Evolutionary conservation across 2,329 filamentous ascomycete species (phyloP).

Genomic region (Cladorrhinum sp.): DNA sequence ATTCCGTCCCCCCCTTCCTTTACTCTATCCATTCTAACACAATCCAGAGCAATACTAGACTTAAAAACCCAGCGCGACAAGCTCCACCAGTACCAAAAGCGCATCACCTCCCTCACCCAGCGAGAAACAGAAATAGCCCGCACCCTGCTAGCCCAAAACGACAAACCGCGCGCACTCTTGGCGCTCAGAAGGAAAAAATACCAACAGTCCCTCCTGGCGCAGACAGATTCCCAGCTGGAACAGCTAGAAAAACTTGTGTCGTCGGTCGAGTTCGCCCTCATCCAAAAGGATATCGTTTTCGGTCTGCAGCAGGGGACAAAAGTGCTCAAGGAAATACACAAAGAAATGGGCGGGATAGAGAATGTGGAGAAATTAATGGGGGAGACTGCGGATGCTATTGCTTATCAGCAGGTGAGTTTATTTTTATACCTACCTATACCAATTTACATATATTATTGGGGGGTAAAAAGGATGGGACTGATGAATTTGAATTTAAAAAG

Average conservation of each 20-base stretch:
- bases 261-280: slow-evolving; percentile 90
- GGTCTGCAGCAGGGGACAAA: slow-evolving; percentile 87
- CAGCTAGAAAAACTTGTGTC: slow-evolving; percentile 86
- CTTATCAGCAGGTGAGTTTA: slow-evolving; percentile 75
- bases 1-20: slow-evolving; percentile 30
- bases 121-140: slow-evolving; percentile 84
- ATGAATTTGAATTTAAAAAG: slow-evolving; percentile 40
- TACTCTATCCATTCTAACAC: slow-evolving; percentile 6
- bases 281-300: slow-evolving; percentile 94
- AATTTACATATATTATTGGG: neutral
- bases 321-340: slow-evolving; percentile 86
- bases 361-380: slow-evolving; percentile 94
- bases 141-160: slow-evolving; percentile 74
- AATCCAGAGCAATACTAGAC: slow-evolving; percentile 85
- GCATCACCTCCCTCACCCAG: slow-evolving; percentile 79
- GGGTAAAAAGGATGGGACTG: neutral
- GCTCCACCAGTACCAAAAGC: slow-evolving; percentile 91
- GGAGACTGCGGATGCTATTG: slow-evolving; percentile 83
- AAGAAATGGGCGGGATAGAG: slow-evolving; percentile 93
- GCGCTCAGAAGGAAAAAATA: slow-evolving; percentile 95
- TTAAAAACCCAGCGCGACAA: slow-evolving; percentile 97
- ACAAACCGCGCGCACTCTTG: slow-evolving; percentile 78
- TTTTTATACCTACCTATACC: too few species aligned
- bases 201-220: slow-evolving; percentile 82
- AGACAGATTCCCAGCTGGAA: slow-evolving; percentile 91